phyloP scores from a whole-genome alignment of 1,284 basidiomycete species.

The Ganoderma sp. region DNA sequence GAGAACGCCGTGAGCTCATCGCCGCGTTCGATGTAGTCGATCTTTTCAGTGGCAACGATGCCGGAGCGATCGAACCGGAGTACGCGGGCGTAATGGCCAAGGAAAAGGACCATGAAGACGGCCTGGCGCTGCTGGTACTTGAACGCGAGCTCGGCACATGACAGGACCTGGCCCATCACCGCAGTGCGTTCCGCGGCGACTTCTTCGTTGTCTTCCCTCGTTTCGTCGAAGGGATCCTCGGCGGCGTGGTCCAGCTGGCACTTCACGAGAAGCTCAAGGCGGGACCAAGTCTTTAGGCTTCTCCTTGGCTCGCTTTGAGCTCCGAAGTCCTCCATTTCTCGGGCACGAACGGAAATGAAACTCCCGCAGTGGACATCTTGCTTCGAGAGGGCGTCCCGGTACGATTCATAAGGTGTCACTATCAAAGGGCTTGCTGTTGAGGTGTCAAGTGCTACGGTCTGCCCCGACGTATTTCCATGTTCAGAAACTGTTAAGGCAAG shows the following conservation, averaged over 20 bases:
- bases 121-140: constrained; percentile 16
- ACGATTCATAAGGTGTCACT: not conserved
- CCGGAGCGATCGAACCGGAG: constrained; percentile 20
- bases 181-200: not conserved
- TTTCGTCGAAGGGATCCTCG: constrained; percentile 13
- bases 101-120: constrained; percentile 20
- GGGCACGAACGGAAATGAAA: not conserved
- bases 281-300: not conserved
- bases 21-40: constrained; percentile 20
- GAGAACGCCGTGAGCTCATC: constrained; percentile 6
- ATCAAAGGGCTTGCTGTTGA: not conserved
- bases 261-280: constrained; percentile 18
- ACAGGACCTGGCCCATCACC: constrained; percentile 15
- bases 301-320: too few species aligned
- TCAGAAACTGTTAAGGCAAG: not conserved
- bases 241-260: constrained; percentile 5
- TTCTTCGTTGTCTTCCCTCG: not conserved
- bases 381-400: not conserved
- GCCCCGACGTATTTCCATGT: too few species aligned
- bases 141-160: constrained; percentile 21
- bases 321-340: too few species aligned
- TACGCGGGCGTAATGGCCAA: constrained; percentile 23
- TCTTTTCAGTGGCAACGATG: constrained; percentile 12
- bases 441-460: constrained; percentile 1
- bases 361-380: constrained; percentile 10